Evolutionary conservation across 306 rosid genomes (phyloP).

Genomic region (Quercus rubra): DNA sequence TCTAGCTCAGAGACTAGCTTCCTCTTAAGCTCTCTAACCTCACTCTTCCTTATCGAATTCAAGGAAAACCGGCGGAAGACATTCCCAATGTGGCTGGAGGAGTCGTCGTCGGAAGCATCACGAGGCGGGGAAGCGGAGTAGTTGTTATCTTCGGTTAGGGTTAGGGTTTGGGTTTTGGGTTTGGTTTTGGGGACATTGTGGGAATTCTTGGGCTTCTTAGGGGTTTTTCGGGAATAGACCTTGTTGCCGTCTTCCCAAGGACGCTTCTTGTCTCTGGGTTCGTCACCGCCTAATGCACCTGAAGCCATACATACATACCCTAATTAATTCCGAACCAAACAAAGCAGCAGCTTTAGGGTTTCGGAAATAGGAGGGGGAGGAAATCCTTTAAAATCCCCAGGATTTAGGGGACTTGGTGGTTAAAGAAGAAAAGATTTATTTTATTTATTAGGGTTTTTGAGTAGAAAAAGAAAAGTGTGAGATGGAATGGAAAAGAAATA

Average conservation of each 20-base stretch:
- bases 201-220: constrained; percentile 46
- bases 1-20: constrained; percentile 73
- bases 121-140: background rate
- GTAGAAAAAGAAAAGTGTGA: too few species aligned
- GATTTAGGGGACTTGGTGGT: too few species aligned
- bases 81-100: constrained; percentile 30
- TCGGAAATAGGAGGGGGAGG: too few species aligned
- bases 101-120: constrained; percentile 22
- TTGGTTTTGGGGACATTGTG: background rate
- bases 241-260: constrained; percentile 41
- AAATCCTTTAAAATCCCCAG: too few species aligned
- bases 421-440: too few species aligned
- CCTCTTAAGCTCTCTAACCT: constrained; percentile 45
- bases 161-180: background rate
- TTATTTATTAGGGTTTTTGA: too few species aligned
- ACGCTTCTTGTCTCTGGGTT: constrained; percentile 47
- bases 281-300: constrained; percentile 62
- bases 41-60: constrained; percentile 27
- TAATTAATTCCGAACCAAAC: too few species aligned
- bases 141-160: constrained; percentile 8
- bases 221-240: constrained; percentile 67
- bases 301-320: constrained; percentile 82
- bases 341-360: too few species aligned
- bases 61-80: constrained; percentile 23
- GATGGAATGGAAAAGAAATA: too few species aligned